Percentiles rank a stretch among this genome's conserved stretches.
Evolutionary conservation across 768 basidiomycete genomes (phyloP).

Genomic region (Jaapia argillacea): DNA sequence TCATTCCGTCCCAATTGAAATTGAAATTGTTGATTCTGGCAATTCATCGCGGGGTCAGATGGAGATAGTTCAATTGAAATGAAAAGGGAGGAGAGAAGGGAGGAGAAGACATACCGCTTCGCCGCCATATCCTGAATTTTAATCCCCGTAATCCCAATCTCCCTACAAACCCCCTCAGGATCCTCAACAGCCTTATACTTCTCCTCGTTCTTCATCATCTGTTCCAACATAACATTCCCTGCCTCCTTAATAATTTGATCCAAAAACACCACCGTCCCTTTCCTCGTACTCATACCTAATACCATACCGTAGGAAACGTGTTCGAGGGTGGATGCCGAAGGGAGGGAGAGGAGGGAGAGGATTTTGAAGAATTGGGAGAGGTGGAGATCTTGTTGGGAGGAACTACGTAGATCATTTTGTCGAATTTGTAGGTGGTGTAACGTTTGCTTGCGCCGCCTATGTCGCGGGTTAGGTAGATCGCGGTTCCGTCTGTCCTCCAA

Average conservation of each 20-base stretch:
- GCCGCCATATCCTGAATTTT: conserved; percentile 98
- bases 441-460: conserved; percentile 91
- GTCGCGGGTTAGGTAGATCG: conserved; percentile 91
- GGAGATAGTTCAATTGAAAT: too few species aligned
- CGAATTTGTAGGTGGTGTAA: conserved; percentile 83
- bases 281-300: conserved; percentile 89
- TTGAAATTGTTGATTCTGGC: conserved; percentile 91
- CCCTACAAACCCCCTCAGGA: conserved; percentile 65
- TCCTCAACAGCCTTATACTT: conserved; percentile 87
- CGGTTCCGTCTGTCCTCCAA: conserved; percentile 64
- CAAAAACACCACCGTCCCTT: conserved; percentile 91
- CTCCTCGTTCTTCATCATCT: conserved; percentile 90
- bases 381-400: conserved; percentile 79
- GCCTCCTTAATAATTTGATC: conserved; percentile 90
- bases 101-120: conserved; percentile 50
- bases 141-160: conserved; percentile 90
- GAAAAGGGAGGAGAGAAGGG: too few species aligned
- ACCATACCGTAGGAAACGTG: conserved; percentile 92
- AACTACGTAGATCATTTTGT: conserved; percentile 92
- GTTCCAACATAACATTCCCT: conserved; percentile 84
- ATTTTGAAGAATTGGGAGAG: conserved; percentile 91
- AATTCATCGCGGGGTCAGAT: too few species aligned
- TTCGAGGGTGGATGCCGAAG: conserved; percentile 73
- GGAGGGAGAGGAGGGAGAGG: conserved; percentile 79
- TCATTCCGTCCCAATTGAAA: conserved; percentile 92